Base-by-base conservation (phyloP, 1,284 basidiomycete species). In the Rhodotorula sp. region DNA sequence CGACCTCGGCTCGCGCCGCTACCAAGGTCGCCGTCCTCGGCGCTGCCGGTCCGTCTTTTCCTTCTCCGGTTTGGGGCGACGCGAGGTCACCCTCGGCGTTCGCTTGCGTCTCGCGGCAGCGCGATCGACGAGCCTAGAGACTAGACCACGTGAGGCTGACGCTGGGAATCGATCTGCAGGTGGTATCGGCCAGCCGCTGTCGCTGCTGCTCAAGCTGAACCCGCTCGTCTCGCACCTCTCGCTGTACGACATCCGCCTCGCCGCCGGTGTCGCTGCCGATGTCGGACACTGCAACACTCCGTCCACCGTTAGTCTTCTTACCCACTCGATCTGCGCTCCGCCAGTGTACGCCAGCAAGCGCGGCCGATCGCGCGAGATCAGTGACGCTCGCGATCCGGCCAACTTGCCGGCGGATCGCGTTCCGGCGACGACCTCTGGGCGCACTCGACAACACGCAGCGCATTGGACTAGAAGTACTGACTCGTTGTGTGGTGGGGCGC, bases 231-330 rank as follows among this genome's bases (percentile, higher is more conserved):
- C 90, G 48, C 48, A 60, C 60, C 80, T 83, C 64, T 80, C 82
- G 34, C 85, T 95, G 74, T 96, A 93, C 84, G 93, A 96, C 86
- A 93, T 96, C 82, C 90, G 91, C 78, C 91, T 91, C 77, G 91
- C 92, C 46, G 91, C 92, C 74, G 93, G 92, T 86, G 92, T 98
- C 74, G 92, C 92, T 75, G 91, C 92, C 58, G 92, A 95, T 83
- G 89, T 95, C 73, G 90, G 89, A 60, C 96, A 98, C 85, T 89
- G 99, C 80, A 93, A 97, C 83, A 91, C 93, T 70, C 86, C 87
- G 54, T 90, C 92, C 81, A 88, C 65, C 72, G 67, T 59, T 31
- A 20, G 20, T n/a, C 14, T 3, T 43, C 31, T 20, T 23, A 3
- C 15, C 1, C 6, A 34, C 58, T 21, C 29, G 1, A 8, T 16